These are phyloP conservation scores for Clavaria fumosa DNA, from an alignment of 768 basidiomycete genomes.

Conservation along the genomic window DNA sequence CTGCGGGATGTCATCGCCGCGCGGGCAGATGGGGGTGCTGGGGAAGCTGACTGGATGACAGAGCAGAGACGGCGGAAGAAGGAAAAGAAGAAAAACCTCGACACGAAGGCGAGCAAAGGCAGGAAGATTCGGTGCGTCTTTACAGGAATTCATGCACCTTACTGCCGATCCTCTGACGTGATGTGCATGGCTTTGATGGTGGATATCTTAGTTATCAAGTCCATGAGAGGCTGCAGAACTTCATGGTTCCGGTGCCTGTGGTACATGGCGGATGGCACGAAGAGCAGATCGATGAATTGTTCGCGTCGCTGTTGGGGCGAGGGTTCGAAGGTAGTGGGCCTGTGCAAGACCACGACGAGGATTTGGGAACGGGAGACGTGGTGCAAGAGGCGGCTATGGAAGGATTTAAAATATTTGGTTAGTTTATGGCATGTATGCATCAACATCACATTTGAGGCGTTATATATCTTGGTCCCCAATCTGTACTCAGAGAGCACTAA, in stretches of 20 bases:
- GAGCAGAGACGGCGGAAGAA: constrained; percentile 54
- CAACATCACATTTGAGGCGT: no score
- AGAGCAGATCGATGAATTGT: constrained; percentile 91
- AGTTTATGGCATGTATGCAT: no score
- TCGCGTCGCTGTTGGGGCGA: constrained; percentile 72
- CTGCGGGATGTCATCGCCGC: constrained; percentile 84
- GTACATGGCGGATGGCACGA: constrained; percentile 80
- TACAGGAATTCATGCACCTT: no score
- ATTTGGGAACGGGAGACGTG: constrained; percentile 13
- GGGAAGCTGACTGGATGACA: constrained; percentile 45
- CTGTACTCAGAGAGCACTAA: no score
- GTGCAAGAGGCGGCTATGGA: constrained; percentile 17
- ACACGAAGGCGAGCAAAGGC: constrained; percentile 92
- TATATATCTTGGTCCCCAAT: no score
- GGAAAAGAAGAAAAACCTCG: constrained; percentile 70
- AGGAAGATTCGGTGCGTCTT: constrained; percentile 63
- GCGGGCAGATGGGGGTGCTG: constrained; percentile 26
- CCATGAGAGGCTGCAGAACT: constrained; percentile 93
- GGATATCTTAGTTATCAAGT: constrained; percentile 66
- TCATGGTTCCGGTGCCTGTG: constrained; percentile 78
- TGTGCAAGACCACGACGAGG: constrained; percentile 15
- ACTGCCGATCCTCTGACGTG: background rate
- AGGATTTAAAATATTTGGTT: constrained; percentile 47
- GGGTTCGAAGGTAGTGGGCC: constrained; percentile 33
- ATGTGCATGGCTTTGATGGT: background rate